phyloP scores from a whole-genome alignment of 352 stramenopile genomes.

The Globisporangium uncinulatum region DNA sequence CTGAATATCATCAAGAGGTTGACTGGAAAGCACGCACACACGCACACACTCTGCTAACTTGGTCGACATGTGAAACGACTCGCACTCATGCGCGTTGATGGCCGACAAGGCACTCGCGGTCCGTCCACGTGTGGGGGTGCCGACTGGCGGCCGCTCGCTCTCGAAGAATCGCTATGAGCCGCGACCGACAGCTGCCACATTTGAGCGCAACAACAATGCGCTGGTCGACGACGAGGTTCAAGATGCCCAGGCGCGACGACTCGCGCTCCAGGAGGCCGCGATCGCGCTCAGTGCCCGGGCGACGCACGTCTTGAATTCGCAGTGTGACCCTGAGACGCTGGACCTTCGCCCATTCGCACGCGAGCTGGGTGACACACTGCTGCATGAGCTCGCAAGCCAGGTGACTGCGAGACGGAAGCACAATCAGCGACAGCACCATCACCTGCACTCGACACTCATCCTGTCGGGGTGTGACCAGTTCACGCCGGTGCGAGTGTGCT shows the following conservation, averaged over 20 bases:
- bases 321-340: slow-evolving; percentile 50
- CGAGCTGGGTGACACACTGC: slow-evolving; percentile 47
- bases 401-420: slow-evolving; percentile 29
- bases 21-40: neutral
- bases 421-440: slow-evolving; percentile 9
- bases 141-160: neutral
- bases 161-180: neutral
- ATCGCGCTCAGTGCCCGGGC: slow-evolving; percentile 38
- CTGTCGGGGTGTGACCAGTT: slow-evolving; percentile 53
- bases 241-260: slow-evolving; percentile 22
- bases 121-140: neutral
- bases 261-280: slow-evolving; percentile 27
- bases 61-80: neutral
- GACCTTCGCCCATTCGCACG: slow-evolving; percentile 36
- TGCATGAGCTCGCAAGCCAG: slow-evolving; percentile 59
- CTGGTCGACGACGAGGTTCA: slow-evolving; percentile 19
- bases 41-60: neutral
- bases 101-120: neutral
- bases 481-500: slow-evolving; percentile 23
- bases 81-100: neutral
- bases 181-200: neutral
- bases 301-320: slow-evolving; percentile 39
- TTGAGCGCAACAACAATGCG: slow-evolving; percentile 25
- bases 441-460: slow-evolving; percentile 37
- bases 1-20: neutral